These are phyloP conservation scores for Biscogniauxia sp. DNA, from an alignment of 2,329 filamentous ascomycete genomes.

Conservation along the genomic window DNA sequence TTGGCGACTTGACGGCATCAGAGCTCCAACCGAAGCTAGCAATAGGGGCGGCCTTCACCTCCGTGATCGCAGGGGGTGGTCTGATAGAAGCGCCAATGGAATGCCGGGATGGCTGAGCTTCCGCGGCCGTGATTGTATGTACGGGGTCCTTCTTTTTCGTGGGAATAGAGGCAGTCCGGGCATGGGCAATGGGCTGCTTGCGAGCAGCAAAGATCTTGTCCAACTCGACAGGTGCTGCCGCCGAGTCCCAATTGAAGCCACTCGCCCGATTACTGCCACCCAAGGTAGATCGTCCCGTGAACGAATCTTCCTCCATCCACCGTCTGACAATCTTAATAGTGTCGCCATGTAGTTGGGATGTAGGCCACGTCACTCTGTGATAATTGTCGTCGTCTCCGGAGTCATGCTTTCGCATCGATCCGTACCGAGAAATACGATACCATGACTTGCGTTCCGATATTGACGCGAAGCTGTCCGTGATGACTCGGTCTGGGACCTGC, in stretches of 20 bases:
- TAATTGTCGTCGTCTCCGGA: constrained; percentile 59
- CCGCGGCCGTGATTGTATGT: neutral
- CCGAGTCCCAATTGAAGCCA: constrained; percentile 62
- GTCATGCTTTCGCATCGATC: constrained; percentile 56
- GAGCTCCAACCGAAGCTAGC: constrained; percentile 27
- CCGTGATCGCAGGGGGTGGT: constrained; percentile 2
- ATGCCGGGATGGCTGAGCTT: neutral
- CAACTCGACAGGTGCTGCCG: constrained; percentile 49
- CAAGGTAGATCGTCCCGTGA: constrained; percentile 48
- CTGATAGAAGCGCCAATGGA: constrained; percentile 9
- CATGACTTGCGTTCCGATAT: constrained; percentile 61
- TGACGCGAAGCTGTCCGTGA: constrained; percentile 52
- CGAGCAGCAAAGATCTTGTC: constrained; percentile 42
- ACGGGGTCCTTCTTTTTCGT: constrained; percentile 7
- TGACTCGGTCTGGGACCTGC: constrained; percentile 44
- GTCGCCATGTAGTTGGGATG: constrained; percentile 52
- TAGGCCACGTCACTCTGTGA: constrained; percentile 54
- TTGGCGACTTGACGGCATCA: constrained; percentile 7
- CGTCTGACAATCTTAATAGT: constrained; percentile 58
- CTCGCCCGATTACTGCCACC: constrained; percentile 44
- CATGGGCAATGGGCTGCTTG: constrained; percentile 27
- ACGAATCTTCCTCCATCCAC: constrained; percentile 66
- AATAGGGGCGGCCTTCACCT: neutral
- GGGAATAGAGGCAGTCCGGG: constrained; percentile 27
- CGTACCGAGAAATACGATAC: constrained; percentile 62